Base-by-base conservation (phyloP, 331 rosid genomes). In the Acacia concinna region DNA sequence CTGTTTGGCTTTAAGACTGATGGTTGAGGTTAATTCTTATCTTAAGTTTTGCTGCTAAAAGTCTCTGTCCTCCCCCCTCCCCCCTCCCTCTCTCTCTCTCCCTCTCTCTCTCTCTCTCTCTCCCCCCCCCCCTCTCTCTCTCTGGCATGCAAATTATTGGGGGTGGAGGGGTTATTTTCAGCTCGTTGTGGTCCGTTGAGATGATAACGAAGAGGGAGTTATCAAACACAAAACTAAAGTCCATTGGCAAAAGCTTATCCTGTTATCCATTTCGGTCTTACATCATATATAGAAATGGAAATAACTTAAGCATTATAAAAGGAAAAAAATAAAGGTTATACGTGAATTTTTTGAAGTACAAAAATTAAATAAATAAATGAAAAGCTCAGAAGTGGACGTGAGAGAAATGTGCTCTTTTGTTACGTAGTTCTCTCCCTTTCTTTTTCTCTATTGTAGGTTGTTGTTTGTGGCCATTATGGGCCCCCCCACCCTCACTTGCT, bases 231-330 rank as follows among this genome's bases (percentile, higher is more conserved):
- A 78, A 46, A 51, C 77, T 68, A 79, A 67, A 69, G 75, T 75
- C 78, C 62, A 75, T 41, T 70, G 88, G 82, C 74, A 87, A 69
- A 85, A 59, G 85, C 91, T 90, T 93, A 90, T 91, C 98, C 84
- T 80, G 83, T 89, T 88, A 89, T 88, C 90, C 86, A 78, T 73
- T 68, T 75, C 76, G 78, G 68, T 83, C 86, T 83, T 81, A 81
- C 91, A 64, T 85, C 86, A 81, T 43, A 25, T 57, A 57, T 25
- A 23, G 15, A 57, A 85, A 88, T 80, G 81, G 92, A 83, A 90
- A 75, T 76, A 57, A 52, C 51, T 10, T 3, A 34, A 32, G 62
- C 30, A 62, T 25, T 64, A 66, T 20, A 51, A 34, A 6, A 64
- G 4, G 0, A 6, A 11, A 0, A 1, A 17, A 44, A n/a, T n/a